Evolutionary conservation across 306 rosid species (phyloP).

Genomic region (Lithocarpus polystachyus): DNA sequence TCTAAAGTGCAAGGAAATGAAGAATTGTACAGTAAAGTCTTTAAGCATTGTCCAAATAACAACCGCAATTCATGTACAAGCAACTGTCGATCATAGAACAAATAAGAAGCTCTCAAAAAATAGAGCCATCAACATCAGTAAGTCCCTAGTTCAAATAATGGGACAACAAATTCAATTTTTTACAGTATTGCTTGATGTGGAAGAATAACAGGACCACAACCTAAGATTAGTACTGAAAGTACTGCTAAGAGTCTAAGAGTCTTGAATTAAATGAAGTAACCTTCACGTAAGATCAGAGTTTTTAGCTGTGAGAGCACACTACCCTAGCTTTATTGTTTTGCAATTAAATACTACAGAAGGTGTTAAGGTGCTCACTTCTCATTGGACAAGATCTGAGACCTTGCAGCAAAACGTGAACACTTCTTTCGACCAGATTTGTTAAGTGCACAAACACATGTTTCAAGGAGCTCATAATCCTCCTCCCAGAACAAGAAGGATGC

Average conservation of each 20-base stretch:
- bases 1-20: neutral
- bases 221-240: neutral
- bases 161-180: neutral
- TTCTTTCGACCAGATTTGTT: constrained; percentile 52
- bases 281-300: neutral
- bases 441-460: constrained; percentile 72
- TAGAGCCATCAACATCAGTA: constrained; percentile 15
- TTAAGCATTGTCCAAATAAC: neutral
- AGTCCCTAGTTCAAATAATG: neutral
- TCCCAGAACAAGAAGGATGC: constrained; percentile 86
- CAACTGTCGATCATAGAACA: neutral
- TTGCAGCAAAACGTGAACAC: constrained; percentile 55
- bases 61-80: neutral
- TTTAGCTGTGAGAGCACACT: neutral
- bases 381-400: constrained; percentile 43
- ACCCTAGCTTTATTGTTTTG: neutral
- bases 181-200: neutral
- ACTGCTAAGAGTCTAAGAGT: too few species aligned
- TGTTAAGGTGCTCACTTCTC: neutral
- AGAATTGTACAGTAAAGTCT: neutral
- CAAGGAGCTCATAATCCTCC: constrained; percentile 80
- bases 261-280: neutral
- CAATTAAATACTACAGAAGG: neutral
- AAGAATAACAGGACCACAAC: neutral
- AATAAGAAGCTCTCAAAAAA: constrained; percentile 26